Conservation (phyloP, 441 rosid species). For the Erysimum cheiri region DNA sequence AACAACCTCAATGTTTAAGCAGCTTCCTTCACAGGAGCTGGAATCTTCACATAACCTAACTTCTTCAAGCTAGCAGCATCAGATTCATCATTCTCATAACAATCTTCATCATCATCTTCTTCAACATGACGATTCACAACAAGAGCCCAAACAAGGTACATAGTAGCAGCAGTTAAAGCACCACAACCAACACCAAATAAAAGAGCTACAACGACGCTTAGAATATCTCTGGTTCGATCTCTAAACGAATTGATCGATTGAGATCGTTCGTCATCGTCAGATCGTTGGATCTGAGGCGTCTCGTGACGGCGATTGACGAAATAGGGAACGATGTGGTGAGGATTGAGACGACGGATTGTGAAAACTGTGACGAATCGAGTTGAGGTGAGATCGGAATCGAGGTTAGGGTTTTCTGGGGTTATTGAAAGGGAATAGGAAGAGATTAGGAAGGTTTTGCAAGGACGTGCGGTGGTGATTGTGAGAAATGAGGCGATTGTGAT, state of each 20-base stretch:
- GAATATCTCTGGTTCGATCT: conserved; percentile 83
- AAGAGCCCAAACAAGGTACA: conserved; percentile 92
- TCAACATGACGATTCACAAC: conserved; percentile 53
- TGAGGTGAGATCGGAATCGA: conserved; percentile 51
- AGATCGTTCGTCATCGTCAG: conserved; percentile 22
- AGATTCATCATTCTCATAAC: conserved; percentile 44
- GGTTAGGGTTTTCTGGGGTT: conserved; percentile 50
- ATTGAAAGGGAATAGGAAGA: conserved; percentile 71
- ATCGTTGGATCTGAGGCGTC: conserved; percentile 33
- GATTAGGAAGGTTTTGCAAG: conserved; percentile 78
- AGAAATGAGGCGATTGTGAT: conserved; percentile 44
- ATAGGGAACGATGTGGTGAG: conserved; percentile 30
- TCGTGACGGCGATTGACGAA: conserved; percentile 35
- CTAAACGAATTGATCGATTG: conserved; percentile 60
- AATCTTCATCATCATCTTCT: conserved; percentile 36
- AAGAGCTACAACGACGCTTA: conserved; percentile 83
- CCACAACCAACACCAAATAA: conserved; percentile 96
- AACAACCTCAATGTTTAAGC: conserved; percentile 44
- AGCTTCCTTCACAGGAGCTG: conserved; percentile 53
- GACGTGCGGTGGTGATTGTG: conserved; percentile 59
- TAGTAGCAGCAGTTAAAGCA: conserved; percentile 87
- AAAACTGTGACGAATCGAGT: conserved; percentile 68
- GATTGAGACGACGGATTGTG: conserved; percentile 60
- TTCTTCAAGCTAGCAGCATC: conserved; percentile 58
- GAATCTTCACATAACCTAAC: conserved; percentile 68